Base-by-base conservation (phyloP, 306 rosid species). In the Lathyrus aphaca region DNA sequence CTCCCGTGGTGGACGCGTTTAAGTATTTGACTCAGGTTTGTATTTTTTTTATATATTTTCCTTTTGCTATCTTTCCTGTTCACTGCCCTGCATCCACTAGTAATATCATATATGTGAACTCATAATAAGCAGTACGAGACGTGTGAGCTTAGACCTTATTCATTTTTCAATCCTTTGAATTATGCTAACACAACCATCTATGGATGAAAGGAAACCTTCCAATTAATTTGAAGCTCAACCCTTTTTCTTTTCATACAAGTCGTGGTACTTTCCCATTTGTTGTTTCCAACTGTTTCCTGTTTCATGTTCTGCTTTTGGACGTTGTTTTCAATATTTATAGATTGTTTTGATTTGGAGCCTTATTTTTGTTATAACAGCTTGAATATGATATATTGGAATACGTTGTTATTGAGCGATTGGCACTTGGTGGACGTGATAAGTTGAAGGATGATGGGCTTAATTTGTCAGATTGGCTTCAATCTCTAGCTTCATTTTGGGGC, bases 401-500 rank as follows among this genome's bases (percentile, higher is more conserved):
- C 56, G 99, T 94, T 65, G 99, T 94, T 73, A 91, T 94, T 67
- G 99, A 94, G 79, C 97, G 99, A 18, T 80, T 94, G 82, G 97
- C 82, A 25, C 89, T 88, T 77, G 92, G 95, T 57, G 99, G 99
- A 21, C 97, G 97, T 70, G 99, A 94, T 67, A 94, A 94, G 82
- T 76, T 94, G 61, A 94, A 94, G 81, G 99, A 94, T 13, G 97
- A 94, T 73, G 99, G 99, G 80, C 99, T 94, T 54, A 94, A 94
- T 80, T 76, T 94, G 82, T 94, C 97, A 9, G 99, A 94, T 69
- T 94, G 99, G 99, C 99, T 94, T 82, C 99, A 94, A 78, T 94
- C 99, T 5, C 79, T 94, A 80, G 99, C 99, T 68, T 94, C 96
- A 37, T 94, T 94, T 82, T 94, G 99, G 99, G 99, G 99, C 75